A percentile compares a stretch with the other conserved stretches of the same genome.
Conservation (phyloP, 2,329 filamentous ascomycete genomes). For the Cytospora piceicola region DNA sequence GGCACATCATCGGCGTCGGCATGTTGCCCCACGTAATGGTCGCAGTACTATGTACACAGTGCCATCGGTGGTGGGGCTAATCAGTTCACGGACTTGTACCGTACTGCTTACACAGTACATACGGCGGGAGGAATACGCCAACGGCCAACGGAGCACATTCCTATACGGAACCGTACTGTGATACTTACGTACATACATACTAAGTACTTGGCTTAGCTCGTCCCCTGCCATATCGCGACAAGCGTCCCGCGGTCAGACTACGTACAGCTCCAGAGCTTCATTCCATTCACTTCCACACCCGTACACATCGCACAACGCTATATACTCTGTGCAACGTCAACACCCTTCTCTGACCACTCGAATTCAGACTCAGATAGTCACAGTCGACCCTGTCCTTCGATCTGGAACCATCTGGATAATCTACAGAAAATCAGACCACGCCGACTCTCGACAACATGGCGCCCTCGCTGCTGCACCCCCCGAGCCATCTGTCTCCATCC, state of each 20-base stretch:
- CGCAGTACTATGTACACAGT: neutral
- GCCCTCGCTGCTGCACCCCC: conserved; percentile 59
- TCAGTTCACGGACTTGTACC: conserved; percentile 5
- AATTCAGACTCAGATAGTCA: neutral
- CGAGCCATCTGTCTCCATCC: conserved; percentile 58
- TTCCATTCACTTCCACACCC: neutral
- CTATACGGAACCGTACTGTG: neutral
- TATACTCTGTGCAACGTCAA: neutral
- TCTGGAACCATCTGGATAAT: neutral
- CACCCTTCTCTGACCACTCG: neutral
- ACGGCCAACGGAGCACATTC: no score
- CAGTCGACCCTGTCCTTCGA: neutral
- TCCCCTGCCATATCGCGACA: conserved; percentile 1
- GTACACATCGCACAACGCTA: neutral
- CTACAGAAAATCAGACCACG: neutral
- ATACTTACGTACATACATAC: neutral
- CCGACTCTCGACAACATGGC: conserved; percentile 44
- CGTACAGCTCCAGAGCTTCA: neutral
- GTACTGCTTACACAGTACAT: no score
- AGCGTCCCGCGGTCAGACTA: neutral
- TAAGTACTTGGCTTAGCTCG: neutral
- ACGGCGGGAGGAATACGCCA: neutral
- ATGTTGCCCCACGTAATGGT: conserved; percentile 27
- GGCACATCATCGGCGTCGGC: conserved; percentile 26
- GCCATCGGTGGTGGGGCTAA: neutral